These are phyloP conservation scores for Mycena floridula DNA, from an alignment of 768 basidiomycete species.

Conservation along the genomic window DNA sequence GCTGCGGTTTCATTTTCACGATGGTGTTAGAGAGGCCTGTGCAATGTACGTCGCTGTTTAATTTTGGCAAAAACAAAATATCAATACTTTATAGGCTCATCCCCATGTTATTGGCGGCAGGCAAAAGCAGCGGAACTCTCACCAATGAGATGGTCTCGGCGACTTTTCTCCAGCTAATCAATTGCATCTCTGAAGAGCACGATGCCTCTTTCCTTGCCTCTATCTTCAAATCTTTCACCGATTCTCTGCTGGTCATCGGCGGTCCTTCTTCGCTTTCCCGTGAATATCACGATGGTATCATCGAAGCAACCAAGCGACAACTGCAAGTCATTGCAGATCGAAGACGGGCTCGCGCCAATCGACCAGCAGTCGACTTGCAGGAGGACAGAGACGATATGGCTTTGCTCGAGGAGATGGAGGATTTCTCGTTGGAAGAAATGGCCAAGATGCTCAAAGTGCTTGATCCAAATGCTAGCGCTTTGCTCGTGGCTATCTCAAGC, in stretches of 20 bases:
- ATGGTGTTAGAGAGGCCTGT: slow-evolving; percentile 75
- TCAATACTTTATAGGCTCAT: slow-evolving; percentile 42
- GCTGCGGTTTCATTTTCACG: slow-evolving; percentile 75
- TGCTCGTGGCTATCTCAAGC: slow-evolving; percentile 65
- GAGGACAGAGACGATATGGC: slow-evolving; percentile 66
- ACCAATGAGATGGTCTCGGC: slow-evolving; percentile 65
- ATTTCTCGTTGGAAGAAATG: slow-evolving; percentile 79
- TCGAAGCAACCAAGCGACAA: slow-evolving; percentile 70
- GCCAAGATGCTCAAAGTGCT: slow-evolving; percentile 51
- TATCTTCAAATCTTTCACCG: slow-evolving; percentile 64
- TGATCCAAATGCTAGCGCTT: slow-evolving; percentile 34
- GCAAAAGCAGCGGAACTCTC: slow-evolving; percentile 58
- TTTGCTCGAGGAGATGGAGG: slow-evolving; percentile 77
- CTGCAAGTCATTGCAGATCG: slow-evolving; percentile 63
- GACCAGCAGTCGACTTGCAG: slow-evolving; percentile 18
- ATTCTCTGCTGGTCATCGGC: slow-evolving; percentile 54
- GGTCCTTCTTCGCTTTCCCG: slow-evolving; percentile 45
- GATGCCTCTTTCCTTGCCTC: slow-evolving; percentile 77
- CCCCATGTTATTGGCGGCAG: slow-evolving; percentile 64
- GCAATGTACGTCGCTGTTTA: slow-evolving; percentile 47
- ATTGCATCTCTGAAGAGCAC: slow-evolving; percentile 57
- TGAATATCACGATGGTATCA: slow-evolving; percentile 46
- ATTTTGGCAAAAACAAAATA: not conserved
- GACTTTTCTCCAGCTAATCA: slow-evolving; percentile 59
- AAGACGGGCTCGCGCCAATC: slow-evolving; percentile 46